A percentile compares a stretch with the other conserved stretches of the same genome.
phyloP scores from a whole-genome alignment of 2,329 filamentous ascomycete species.

The Talaromyces rugulosus region DNA sequence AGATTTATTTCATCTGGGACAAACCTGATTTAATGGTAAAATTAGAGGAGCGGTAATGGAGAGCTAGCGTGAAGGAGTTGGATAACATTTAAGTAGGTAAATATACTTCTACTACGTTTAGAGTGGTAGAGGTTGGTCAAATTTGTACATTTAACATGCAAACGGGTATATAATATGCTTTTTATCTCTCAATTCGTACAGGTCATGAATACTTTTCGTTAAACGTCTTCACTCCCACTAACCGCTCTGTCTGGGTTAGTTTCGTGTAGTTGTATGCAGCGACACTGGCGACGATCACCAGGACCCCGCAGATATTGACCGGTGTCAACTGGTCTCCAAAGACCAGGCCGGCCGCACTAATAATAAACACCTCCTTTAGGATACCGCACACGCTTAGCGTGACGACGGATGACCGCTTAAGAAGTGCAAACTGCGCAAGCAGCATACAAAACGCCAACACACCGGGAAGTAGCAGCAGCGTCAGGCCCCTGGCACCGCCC shows the following conservation, averaged over 20 bases:
- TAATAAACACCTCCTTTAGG: constrained; percentile 98
- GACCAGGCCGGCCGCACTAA: constrained; percentile 77
- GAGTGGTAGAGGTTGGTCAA: not conserved
- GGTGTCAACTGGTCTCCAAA: constrained; percentile 84
- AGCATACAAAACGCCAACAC: constrained; percentile 95
- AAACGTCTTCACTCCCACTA: constrained; percentile 48
- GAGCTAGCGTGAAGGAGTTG: not conserved
- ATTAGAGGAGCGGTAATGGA: not conserved
- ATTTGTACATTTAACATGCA: not conserved
- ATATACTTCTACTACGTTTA: not conserved
- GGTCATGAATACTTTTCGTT: constrained; percentile 12
- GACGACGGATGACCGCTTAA: constrained; percentile 92
- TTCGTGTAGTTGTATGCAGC: constrained; percentile 92
- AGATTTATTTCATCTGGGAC: not conserved
- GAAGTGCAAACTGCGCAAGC: constrained; percentile 89
- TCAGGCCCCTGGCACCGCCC: constrained; percentile 60
- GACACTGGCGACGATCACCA: constrained; percentile 86
- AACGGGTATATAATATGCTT: not conserved
- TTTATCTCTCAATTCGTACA: not conserved
- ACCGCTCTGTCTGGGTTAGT: constrained; percentile 77
- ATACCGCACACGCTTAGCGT: constrained; percentile 95
- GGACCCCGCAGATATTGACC: constrained; percentile 79
- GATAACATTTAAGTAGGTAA: not conserved
- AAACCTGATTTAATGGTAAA: not conserved
- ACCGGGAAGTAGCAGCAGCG: constrained; percentile 83